Evolutionary conservation across 2,329 filamentous ascomycete genomes (phyloP).

Genomic region (Fusarium metavorans): DNA sequence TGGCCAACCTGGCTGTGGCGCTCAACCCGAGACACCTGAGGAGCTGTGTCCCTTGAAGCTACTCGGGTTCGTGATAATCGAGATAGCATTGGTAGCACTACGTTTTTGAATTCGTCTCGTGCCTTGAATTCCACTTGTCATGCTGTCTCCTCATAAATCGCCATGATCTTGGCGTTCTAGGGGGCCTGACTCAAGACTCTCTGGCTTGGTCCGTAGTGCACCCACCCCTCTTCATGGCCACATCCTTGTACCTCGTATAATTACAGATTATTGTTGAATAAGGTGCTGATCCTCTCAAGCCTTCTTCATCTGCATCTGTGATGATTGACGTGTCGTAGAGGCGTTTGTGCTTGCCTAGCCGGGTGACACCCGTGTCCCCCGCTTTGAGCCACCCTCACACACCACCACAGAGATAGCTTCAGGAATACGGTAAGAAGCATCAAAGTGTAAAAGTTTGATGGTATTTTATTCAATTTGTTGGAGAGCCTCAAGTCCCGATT

Average conservation of each 20-base stretch:
- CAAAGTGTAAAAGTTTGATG: neutral
- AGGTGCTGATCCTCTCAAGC: neutral
- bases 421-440: neutral
- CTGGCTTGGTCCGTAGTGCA: neutral
- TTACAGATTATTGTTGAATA: neutral
- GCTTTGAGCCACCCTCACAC: neutral
- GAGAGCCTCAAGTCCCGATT: neutral
- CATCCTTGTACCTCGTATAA: neutral
- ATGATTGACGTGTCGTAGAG: neutral
- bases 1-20: neutral
- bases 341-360: neutral
- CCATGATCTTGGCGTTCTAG: neutral
- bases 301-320: neutral
- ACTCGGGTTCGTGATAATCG: neutral
- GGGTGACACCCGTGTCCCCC: neutral
- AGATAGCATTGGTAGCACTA: neutral
- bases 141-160: neutral
- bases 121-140: neutral
- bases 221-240: neutral
- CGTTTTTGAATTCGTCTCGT: neutral
- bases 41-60: neutral
- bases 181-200: neutral
- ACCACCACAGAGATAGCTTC: neutral
- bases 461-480: neutral
- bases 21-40: neutral